These are phyloP conservation scores for Lachancea mirantina DNA, from an alignment of 805 yeast genomes.

Conservation along the genomic window DNA sequence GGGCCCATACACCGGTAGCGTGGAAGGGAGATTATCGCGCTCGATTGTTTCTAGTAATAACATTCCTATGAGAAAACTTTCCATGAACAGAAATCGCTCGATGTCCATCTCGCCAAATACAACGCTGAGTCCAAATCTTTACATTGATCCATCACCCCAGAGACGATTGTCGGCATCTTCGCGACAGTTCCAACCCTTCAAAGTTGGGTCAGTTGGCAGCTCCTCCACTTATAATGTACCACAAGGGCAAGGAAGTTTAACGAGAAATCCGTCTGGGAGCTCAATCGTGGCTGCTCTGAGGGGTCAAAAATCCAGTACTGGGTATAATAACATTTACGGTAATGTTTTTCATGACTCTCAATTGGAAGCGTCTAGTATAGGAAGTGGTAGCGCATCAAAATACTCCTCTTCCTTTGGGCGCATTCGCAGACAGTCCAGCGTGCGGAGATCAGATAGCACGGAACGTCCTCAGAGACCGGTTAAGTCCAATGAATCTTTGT, in stretches of 20 bases:
- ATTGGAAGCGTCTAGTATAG: slow-evolving; percentile 30
- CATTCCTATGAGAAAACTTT: slow-evolving; percentile 9
- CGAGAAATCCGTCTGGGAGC: slow-evolving; percentile 39
- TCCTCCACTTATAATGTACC: slow-evolving; percentile 17
- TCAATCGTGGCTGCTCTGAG: slow-evolving; percentile 36
- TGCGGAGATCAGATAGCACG: slow-evolving; percentile 29
- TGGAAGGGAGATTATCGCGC: slow-evolving; percentile 1
- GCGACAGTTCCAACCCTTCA: slow-evolving; percentile 31
- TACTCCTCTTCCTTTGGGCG: slow-evolving; percentile 70
- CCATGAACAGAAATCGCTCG: slow-evolving; percentile 13
- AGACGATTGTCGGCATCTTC: slow-evolving; percentile 19
- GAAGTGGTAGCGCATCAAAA: slow-evolving; percentile 45
- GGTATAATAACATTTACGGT: slow-evolving; percentile 26
- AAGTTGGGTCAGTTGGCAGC: slow-evolving; percentile 33
- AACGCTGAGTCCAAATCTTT: slow-evolving; percentile 15
- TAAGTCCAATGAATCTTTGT: slow-evolving; percentile 28
- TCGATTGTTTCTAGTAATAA: slow-evolving; percentile 1
- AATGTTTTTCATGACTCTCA: slow-evolving; percentile 17
- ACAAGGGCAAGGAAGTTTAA: slow-evolving; percentile 24
- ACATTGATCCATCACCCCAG: slow-evolving; percentile 16
- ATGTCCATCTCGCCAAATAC: slow-evolving; percentile 24
- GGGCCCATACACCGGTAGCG: background rate
- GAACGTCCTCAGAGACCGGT: slow-evolving; percentile 20
- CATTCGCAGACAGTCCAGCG: slow-evolving; percentile 46
- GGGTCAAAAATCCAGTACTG: slow-evolving; percentile 35